Percentiles rank a stretch among this genome's conserved stretches.
Conservation (phyloP, 768 basidiomycete species). For the Coprinopsis sp. region DNA sequence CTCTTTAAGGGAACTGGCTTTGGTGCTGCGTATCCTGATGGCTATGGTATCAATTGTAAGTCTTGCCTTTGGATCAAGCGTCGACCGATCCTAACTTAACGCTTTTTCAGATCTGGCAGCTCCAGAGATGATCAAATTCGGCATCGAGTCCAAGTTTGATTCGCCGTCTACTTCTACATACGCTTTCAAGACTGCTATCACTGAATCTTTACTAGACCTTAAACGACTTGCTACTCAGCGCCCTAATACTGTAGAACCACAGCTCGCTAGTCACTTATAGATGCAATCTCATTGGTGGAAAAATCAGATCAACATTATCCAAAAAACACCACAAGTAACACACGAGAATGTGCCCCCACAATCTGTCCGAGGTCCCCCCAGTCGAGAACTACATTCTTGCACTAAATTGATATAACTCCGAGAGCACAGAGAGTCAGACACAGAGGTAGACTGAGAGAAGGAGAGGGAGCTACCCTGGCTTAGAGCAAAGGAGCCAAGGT, state of each 20-base stretch:
- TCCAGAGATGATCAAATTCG: constrained; percentile 78
- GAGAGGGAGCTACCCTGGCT: not conserved
- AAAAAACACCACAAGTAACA: too few relatives aligned
- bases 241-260: constrained; percentile 11
- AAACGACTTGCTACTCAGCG: constrained; percentile 41
- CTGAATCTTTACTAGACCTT: constrained; percentile 68
- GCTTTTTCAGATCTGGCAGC: constrained; percentile 67
- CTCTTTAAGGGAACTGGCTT: constrained; percentile 91
- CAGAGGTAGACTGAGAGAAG: not conserved
- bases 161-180: constrained; percentile 66
- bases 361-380: too few relatives aligned
- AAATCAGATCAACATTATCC: too few relatives aligned
- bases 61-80: not conserved
- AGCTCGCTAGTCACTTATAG: constrained; percentile 30
- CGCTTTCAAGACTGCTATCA: constrained; percentile 57
- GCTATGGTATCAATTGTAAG: constrained; percentile 90
- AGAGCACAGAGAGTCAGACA: too few relatives aligned
- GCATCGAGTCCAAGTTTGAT: constrained; percentile 86
- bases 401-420: too few relatives aligned
- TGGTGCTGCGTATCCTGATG: constrained; percentile 75
- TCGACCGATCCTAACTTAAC: not conserved
- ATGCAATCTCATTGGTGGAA: too few relatives aligned
- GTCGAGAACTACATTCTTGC: too few relatives aligned
- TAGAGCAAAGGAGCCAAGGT: constrained; percentile 2
- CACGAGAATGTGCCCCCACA: too few relatives aligned